phyloP scores from a whole-genome alignment of 2,329 filamentous ascomycete genomes.

The Colletotrichum sp. region DNA sequence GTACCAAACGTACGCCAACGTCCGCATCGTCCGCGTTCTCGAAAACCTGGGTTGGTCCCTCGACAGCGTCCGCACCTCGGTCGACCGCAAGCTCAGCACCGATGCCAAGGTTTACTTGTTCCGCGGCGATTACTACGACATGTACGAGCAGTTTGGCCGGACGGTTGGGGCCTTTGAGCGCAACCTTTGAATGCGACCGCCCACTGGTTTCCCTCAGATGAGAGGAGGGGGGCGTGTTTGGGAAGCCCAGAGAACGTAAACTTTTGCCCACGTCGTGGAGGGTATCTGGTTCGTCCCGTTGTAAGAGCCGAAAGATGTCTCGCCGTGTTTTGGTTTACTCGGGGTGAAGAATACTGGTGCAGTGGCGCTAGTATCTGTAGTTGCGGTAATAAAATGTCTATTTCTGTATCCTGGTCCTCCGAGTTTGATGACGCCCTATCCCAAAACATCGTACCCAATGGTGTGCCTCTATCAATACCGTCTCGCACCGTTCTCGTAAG shows the following conservation, averaged over 20 bases:
- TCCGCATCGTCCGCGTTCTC: conserved; percentile 3
- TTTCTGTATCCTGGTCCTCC: background rate
- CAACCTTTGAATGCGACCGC: background rate
- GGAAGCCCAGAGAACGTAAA: background rate
- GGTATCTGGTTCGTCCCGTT: background rate
- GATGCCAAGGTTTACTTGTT: rapidly evolving
- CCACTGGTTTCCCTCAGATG: background rate
- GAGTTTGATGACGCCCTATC: background rate
- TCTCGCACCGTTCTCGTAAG: background rate
- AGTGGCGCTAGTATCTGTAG: background rate
- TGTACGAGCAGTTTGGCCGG: background rate
- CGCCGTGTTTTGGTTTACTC: background rate
- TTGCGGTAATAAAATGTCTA: background rate
- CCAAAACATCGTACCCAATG: background rate
- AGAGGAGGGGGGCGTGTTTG: background rate
- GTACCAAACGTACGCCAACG: conserved; percentile 9
- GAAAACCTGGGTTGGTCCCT: background rate
- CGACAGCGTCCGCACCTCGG: background rate
- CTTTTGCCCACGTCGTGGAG: background rate
- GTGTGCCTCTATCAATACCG: background rate
- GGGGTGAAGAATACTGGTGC: background rate
- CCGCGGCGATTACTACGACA: background rate
- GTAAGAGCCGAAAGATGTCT: background rate
- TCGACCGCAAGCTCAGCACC: background rate
- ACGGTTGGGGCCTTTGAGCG: background rate